Evolutionary conservation across 164 flowering plant species (phyloP).

Genomic region (Magnolia kwangsiensis): DNA sequence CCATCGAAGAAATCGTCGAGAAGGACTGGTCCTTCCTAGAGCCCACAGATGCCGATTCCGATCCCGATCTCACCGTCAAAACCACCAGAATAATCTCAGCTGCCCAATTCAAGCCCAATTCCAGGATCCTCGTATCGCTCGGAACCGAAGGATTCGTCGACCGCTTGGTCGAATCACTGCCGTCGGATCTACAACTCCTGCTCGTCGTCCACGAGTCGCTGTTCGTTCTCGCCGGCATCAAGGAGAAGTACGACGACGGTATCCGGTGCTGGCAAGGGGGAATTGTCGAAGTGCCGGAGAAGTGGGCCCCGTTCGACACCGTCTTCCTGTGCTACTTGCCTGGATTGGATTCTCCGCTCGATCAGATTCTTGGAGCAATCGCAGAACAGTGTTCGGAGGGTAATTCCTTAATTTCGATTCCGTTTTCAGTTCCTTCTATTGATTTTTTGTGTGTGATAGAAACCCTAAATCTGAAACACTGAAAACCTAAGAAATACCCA

Average conservation of each 20-base stretch:
- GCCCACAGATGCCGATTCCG: conserved; percentile 22
- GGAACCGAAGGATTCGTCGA: conserved; percentile 73
- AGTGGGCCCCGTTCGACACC: conserved; percentile 78
- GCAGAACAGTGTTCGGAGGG: conserved; percentile 59
- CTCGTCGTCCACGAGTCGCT: conserved; percentile 84
- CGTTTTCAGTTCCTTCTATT: not conserved
- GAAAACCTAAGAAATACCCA: not conserved
- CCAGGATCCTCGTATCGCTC: conserved; percentile 66
- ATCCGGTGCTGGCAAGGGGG: conserved; percentile 95
- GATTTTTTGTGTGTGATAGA: not conserved
- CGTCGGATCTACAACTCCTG: conserved; percentile 37
- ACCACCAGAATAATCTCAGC: conserved; percentile 49
- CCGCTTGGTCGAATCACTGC: conserved; percentile 38
- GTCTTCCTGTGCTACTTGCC: conserved; percentile 80
- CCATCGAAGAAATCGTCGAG: conserved; percentile 59
- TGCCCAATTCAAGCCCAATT: conserved; percentile 41
- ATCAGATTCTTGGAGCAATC: conserved; percentile 46
- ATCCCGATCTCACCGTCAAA: conserved; percentile 32
- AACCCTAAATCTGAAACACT: not conserved
- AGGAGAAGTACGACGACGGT: conserved; percentile 71
- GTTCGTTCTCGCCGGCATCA: conserved; percentile 64
- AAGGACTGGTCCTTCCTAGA: conserved; percentile 96
- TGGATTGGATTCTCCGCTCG: conserved; percentile 59
- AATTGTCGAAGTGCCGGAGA: conserved; percentile 59
- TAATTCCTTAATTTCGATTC: conserved; percentile 16